Conservation (phyloP, 169 alveolate species). For the Plasmodium inui region DNA sequence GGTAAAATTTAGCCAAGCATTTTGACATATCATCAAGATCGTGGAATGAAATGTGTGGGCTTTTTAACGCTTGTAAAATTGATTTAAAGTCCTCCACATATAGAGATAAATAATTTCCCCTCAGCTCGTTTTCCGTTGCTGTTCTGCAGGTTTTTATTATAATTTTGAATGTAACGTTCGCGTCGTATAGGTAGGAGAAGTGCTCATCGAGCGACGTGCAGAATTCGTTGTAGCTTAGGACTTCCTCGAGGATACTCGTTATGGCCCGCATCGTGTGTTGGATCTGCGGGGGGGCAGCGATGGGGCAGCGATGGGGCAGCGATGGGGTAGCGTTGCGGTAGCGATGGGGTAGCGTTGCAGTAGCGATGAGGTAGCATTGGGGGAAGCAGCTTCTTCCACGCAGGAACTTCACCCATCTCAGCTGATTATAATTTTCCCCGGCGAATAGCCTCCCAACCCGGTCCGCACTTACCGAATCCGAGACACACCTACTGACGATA, state of each 20-base stretch:
- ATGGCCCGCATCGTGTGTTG: slow-evolving; percentile 15
- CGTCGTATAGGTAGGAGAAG: slow-evolving; percentile 27
- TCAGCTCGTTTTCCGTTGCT: background rate
- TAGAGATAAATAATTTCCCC: slow-evolving; percentile 14
- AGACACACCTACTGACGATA: background rate
- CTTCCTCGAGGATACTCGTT: slow-evolving; percentile 21
- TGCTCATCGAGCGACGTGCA: slow-evolving; percentile 22
- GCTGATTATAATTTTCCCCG: background rate
- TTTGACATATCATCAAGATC: background rate
- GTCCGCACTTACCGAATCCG: slow-evolving; percentile 23
- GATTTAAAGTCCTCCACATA: background rate
- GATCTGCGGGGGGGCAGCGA: background rate
- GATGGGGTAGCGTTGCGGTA: no score
- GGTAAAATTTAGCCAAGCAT: slow-evolving; percentile 35
- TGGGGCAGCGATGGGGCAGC: background rate
- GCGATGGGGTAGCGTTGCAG: background rate
- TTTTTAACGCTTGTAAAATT: background rate
- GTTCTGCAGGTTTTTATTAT: slow-evolving; percentile 2
- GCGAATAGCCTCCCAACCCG: background rate
- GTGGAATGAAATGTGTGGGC: background rate
- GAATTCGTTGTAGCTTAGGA: slow-evolving; percentile 16
- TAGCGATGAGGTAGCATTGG: background rate
- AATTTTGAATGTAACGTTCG: background rate
- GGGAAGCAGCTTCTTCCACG: background rate
- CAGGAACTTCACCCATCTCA: background rate